Percentiles rank a stretch among this genome's conserved stretches.
These are phyloP conservation scores for Lanmaoa pseudosensibilis DNA, from an alignment of 768 basidiomycete genomes.

Conservation along the genomic window DNA sequence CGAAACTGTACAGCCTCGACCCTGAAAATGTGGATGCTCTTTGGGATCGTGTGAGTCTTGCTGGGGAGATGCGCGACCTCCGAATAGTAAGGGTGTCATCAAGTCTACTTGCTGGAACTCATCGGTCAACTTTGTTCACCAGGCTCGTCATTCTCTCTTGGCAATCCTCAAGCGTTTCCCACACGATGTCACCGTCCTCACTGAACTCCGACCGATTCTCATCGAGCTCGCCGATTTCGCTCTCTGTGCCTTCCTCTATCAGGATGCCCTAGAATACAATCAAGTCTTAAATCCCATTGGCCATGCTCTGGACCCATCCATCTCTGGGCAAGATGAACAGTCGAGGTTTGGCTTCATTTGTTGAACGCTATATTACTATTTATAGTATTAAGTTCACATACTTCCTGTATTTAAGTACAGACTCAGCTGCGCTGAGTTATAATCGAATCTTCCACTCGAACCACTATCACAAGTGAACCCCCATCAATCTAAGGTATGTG, in stretches of 20 bases:
- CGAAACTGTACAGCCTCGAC: neutral
- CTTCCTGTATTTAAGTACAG: no score
- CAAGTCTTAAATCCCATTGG: neutral
- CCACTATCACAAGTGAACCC: no score
- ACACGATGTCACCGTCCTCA: conserved; percentile 75
- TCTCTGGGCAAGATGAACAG: conserved; percentile 4
- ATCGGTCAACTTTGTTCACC: neutral
- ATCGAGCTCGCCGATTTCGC: neutral
- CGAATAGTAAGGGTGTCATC: neutral
- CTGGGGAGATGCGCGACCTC: neutral
- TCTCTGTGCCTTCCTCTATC: neutral
- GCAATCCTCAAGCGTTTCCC: conserved; percentile 1
- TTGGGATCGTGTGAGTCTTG: neutral
- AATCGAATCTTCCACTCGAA: no score
- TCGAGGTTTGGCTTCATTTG: conserved; percentile 19
- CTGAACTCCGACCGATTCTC: conserved; percentile 56
- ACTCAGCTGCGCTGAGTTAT: no score
- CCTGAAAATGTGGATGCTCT: neutral
- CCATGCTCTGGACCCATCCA: conserved; percentile 8
- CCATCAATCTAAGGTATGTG: no score
- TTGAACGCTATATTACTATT: no score
- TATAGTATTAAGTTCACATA: no score
- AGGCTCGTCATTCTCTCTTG: neutral
- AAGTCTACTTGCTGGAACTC: neutral
- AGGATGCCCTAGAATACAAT: neutral